Evolutionary conservation across 2,329 filamentous ascomycete genomes (phyloP).

Genomic region (Cladophialophora immunda): DNA sequence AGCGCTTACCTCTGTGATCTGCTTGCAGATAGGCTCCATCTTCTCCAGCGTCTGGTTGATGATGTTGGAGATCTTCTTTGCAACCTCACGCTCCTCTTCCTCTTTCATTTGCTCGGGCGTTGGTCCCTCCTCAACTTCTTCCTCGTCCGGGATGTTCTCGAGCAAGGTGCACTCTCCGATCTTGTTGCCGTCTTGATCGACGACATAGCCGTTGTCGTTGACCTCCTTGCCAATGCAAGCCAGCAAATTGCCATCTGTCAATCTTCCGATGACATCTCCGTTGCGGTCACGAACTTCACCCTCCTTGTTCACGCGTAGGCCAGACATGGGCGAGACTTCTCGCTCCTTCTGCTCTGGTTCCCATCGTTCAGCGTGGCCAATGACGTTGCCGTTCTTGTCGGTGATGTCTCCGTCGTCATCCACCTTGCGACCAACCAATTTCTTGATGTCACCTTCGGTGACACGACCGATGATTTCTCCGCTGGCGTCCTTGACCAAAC

Average conservation of each 20-base stretch:
- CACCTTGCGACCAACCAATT: conserved; percentile 70
- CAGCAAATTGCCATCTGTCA: conserved; percentile 55
- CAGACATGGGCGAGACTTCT: conserved; percentile 68
- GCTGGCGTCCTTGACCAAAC: conserved; percentile 61
- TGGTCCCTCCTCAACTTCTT: conserved; percentile 52
- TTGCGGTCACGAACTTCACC: conserved; percentile 58
- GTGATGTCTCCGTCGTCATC: conserved; percentile 75
- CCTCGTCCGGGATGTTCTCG: conserved; percentile 62
- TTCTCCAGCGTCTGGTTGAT: conserved; percentile 83
- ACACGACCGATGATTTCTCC: conserved; percentile 67
- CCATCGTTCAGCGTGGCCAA: conserved; percentile 74
- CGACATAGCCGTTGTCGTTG: conserved; percentile 62
- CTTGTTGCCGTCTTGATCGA: conserved; percentile 69
- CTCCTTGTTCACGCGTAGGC: conserved; percentile 61
- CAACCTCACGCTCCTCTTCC: conserved; percentile 77
- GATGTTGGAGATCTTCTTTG: conserved; percentile 75
- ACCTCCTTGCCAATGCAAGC: conserved; percentile 54
- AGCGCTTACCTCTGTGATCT: conserved; percentile 77
- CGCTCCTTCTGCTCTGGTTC: conserved; percentile 66
- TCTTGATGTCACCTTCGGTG: conserved; percentile 70
- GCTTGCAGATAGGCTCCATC: conserved; percentile 83
- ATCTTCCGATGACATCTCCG: conserved; percentile 55
- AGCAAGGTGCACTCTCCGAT: conserved; percentile 70
- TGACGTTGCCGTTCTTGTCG: conserved; percentile 71
- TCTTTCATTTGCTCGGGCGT: conserved; percentile 60